Percentiles rank a stretch among this genome's conserved stretches.
Conservation (phyloP, 805 yeast species). For the Wickerhamomyces tratensis region DNA sequence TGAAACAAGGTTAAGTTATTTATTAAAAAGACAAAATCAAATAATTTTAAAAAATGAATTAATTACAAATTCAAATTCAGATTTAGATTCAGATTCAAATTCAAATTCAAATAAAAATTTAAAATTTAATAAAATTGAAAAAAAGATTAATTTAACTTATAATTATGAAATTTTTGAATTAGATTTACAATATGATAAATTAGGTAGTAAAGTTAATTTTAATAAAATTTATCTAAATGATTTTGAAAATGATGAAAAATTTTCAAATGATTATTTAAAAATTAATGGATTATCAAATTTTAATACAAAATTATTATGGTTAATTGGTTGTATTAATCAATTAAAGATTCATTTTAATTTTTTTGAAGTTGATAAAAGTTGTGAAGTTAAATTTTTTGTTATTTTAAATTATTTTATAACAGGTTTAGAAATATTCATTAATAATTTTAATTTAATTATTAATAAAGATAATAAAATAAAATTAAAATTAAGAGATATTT, state of each 20-base stretch:
- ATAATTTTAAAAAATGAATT: not conserved
- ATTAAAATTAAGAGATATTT: slow-evolving; percentile 6
- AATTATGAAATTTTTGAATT: not conserved
- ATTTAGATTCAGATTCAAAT: too few relatives aligned
- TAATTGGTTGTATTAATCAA: slow-evolving; percentile 7
- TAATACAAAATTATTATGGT: slow-evolving; percentile 1
- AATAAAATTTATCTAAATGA: too few relatives aligned
- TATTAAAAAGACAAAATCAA: not conserved
- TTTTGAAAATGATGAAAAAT: too few relatives aligned
- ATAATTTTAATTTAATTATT: too few relatives aligned
- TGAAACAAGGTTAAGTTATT: not conserved
- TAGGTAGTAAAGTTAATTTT: not conserved
- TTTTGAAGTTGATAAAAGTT: slow-evolving; percentile 6
- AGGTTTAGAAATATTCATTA: not conserved
- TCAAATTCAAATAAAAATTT: too few relatives aligned
- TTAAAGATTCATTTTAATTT: slow-evolving; percentile 8
- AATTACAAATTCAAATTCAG: too few relatives aligned
- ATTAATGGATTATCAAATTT: too few relatives aligned
- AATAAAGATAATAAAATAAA: not conserved
- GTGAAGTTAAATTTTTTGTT: slow-evolving; percentile 9
- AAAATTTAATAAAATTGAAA: too few relatives aligned
- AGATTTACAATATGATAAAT: not conserved
- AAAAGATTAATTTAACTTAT: too few relatives aligned
- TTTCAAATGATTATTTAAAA: too few relatives aligned
- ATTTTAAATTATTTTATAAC: slow-evolving; percentile 1